These are phyloP conservation scores for Ceratobasidium papillatum DNA, from an alignment of 1,284 basidiomycete genomes.

Conservation along the genomic window DNA sequence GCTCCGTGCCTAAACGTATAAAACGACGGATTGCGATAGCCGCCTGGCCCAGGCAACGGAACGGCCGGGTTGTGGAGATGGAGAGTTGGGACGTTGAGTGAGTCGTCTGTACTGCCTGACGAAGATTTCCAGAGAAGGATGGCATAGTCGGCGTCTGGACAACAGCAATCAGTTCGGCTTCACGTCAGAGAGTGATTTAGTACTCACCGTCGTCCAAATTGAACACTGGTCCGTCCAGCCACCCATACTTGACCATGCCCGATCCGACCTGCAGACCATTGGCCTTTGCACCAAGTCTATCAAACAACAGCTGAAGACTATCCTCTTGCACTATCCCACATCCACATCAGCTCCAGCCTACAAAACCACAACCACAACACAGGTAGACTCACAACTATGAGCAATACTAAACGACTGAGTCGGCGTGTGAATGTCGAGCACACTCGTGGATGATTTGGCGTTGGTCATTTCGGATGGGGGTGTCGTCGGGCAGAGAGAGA, in stretches of 20 bases:
- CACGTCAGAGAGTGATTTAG: background rate
- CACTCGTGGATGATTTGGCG: slow-evolving; percentile 18
- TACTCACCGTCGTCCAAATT: slow-evolving; percentile 77
- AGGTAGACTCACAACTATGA: slow-evolving; percentile 66
- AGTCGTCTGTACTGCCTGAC: slow-evolving; percentile 48
- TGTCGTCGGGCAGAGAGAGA: background rate
- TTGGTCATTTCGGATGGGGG: slow-evolving; percentile 16
- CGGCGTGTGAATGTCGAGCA: slow-evolving; percentile 78
- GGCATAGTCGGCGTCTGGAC: slow-evolving; percentile 75
- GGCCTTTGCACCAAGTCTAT: slow-evolving; percentile 72
- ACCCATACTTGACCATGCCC: slow-evolving; percentile 84
- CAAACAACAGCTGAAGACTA: slow-evolving; percentile 66
- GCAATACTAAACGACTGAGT: slow-evolving; percentile 73
- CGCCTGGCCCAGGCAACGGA: slow-evolving; percentile 66
- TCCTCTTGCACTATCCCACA: slow-evolving; percentile 68
- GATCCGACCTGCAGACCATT: slow-evolving; percentile 66
- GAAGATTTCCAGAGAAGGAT: slow-evolving; percentile 77
- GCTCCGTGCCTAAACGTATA: slow-evolving; percentile 64
- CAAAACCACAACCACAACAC: background rate
- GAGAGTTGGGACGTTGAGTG: slow-evolving; percentile 58
- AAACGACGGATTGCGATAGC: slow-evolving; percentile 73
- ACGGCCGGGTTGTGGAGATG: slow-evolving; percentile 68
- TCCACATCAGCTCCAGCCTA: background rate
- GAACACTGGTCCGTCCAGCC: slow-evolving; percentile 70
- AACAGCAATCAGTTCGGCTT: background rate